Percentiles rank a stretch among this genome's conserved stretches.
Evolutionary conservation across 192 early-diverging fungal genomes (phyloP).

Genomic region (Coemansia interrupta): DNA sequence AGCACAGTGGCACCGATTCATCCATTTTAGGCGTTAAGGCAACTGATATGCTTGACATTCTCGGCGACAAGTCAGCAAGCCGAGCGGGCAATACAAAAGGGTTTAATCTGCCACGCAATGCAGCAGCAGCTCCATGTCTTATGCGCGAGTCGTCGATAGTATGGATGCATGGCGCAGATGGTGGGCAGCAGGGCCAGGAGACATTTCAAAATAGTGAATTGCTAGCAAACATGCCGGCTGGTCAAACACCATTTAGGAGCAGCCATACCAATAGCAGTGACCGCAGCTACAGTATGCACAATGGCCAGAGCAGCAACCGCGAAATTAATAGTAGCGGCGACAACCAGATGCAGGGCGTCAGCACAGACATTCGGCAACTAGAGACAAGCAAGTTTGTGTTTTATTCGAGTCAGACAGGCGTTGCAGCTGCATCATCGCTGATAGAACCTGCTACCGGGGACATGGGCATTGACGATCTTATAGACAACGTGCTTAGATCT

Average conservation of each 20-base stretch:
- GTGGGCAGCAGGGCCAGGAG: neutral
- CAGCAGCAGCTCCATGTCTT: constrained; percentile 2
- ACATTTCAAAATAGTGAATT: no score
- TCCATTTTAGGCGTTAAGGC: neutral
- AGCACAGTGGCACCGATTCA: constrained; percentile 9
- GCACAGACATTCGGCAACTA: neutral
- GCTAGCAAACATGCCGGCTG: no score
- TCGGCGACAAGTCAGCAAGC: no score
- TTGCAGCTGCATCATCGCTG: constrained; percentile 15
- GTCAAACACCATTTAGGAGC: no score
- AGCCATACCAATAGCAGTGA: neutral
- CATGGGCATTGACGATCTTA: constrained; percentile 10
- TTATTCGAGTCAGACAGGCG: constrained; percentile 32
- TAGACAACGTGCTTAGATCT: constrained; percentile 7
- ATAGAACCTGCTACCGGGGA: constrained; percentile 9
- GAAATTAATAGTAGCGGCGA: neutral
- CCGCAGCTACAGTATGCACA: neutral
- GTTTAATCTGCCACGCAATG: neutral
- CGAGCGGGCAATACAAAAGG: no score
- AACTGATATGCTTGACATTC: no score
- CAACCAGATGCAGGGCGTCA: neutral
- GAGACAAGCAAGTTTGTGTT: constrained; percentile 23
- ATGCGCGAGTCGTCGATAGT: constrained; percentile 37
- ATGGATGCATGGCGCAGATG: constrained; percentile 25
- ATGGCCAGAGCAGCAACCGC: neutral